Evolutionary conservation across 106 monocot genomes (phyloP).

Genomic region (Dendrobium huoshanense): DNA sequence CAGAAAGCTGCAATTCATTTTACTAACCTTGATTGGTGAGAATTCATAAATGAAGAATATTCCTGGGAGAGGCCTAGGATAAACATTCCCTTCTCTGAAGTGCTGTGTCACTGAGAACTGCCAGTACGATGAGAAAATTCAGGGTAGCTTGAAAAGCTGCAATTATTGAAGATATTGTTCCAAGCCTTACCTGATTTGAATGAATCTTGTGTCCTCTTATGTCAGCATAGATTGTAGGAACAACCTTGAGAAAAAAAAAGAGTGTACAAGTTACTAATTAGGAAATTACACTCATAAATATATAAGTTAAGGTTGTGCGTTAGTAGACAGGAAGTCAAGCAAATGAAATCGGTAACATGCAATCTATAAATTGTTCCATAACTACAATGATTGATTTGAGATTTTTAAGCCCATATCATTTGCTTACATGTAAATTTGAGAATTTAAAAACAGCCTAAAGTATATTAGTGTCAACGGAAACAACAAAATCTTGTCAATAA

Average conservation of each 20-base stretch:
- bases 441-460: background rate
- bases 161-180: background rate
- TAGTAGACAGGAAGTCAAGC: no score
- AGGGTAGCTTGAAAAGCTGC: background rate
- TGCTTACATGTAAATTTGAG: background rate
- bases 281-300: background rate
- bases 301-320: background rate
- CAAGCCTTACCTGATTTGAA: constrained; percentile 79
- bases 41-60: constrained; percentile 91
- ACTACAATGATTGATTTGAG: background rate
- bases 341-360: background rate
- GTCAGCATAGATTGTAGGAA: constrained; percentile 87
- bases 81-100: constrained; percentile 58
- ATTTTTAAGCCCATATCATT: background rate
- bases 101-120: constrained; percentile 99
- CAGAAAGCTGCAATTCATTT: background rate
- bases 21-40: constrained; percentile 86
- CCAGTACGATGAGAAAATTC: constrained; percentile 12
- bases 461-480: background rate
- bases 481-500: background rate
- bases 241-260: constrained; percentile 52
- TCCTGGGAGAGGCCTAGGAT: constrained; percentile 61
- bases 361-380: background rate
- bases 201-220: constrained; percentile 73
- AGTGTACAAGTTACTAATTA: background rate